Base-by-base conservation (phyloP, 2,329 filamentous ascomycete species). In the Penicillium thymicola region DNA sequence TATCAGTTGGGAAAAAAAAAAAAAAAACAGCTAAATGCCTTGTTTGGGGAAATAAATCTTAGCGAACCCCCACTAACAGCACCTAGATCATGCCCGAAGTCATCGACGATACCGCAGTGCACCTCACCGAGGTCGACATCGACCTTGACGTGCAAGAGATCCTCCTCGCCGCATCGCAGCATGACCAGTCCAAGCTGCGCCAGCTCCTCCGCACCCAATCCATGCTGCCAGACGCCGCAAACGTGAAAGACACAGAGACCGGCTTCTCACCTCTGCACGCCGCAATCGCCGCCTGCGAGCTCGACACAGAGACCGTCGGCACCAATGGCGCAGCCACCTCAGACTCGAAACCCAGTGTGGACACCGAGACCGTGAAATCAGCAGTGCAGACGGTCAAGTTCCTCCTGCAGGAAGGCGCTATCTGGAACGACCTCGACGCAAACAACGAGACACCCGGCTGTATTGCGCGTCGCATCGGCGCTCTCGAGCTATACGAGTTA, bases 351-450 rank as follows among this genome's bases (percentile, higher is more conserved):
- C 23, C 48, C 4, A 56, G 86, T 3, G 81, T 82, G 54, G 84
- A 86, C 51, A 87, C 88, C 0, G 48, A 56, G 28, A 46, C 54
- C 30, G 41, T 56, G 18, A 34, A 56, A 30, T 41, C 54, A 30
- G 54, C 41, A 41, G 54, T 52, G 32, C 34, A 52, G 54, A 56
- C 54, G n/a, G 78, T 97, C 5, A 83, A 84, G 64, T 84, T 94
- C 68, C 81, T 97, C 8, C 85, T 97, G 58, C 83, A 92, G 68
- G 88, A 89, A 65, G 94, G 94, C 32, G 94, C 91, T 11, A 97
- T 97, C 65, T 99, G 94, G 94, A 99, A 99, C 76, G 92, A 97
- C 72, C 79, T 97, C 54, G 91, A 97, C 73, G 77, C 80, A 63
- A 88, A 90, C 65, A 84, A 91, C 66, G 93, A 97, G 79, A 97